A percentile compares a stretch with the other conserved stretches of the same genome.
These are phyloP conservation scores for Penicillium sp. DNA, from an alignment of 2,329 filamentous ascomycete genomes.

Conservation along the genomic window DNA sequence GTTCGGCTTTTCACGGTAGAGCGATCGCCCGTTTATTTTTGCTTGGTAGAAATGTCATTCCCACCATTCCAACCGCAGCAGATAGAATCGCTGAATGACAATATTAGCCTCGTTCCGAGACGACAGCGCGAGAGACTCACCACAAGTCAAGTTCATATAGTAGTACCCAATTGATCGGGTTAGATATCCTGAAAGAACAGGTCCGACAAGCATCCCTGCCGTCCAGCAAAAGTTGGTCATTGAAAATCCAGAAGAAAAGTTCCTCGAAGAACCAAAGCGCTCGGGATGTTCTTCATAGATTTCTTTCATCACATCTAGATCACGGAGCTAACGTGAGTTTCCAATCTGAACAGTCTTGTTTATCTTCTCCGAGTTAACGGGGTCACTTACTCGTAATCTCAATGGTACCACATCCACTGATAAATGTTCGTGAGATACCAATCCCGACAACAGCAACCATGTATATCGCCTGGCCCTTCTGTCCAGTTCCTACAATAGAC, in stretches of 20 bases:
- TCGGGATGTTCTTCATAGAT: not conserved
- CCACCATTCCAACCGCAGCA: not conserved
- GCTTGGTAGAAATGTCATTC: not conserved
- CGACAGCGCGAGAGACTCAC: not conserved
- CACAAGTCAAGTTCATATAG: conserved; percentile 2
- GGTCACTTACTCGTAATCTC: not conserved
- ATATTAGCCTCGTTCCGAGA: not conserved
- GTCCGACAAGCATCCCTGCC: not conserved
- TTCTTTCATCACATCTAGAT: conserved; percentile 1
- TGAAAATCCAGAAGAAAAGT: conserved; percentile 1
- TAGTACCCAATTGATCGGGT: not conserved
- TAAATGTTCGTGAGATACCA: not conserved
- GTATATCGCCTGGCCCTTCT: not conserved
- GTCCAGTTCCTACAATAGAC: not conserved
- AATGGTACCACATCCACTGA: not conserved
- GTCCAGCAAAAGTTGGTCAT: conserved; percentile 4
- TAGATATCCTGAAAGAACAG: not conserved
- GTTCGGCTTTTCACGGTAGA: not conserved
- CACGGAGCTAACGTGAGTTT: not conserved
- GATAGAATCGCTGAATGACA: not conserved
- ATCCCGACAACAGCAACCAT: conserved; percentile 1
- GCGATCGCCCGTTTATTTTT: not conserved
- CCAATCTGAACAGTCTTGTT: not conserved
- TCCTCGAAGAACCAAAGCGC: not conserved
- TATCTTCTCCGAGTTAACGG: too few species aligned